Evolutionary conservation across 768 basidiomycete species (phyloP), one percentile per base, ranked within the genome.

Genomic region (Leucocoprinus sp.): DNA sequence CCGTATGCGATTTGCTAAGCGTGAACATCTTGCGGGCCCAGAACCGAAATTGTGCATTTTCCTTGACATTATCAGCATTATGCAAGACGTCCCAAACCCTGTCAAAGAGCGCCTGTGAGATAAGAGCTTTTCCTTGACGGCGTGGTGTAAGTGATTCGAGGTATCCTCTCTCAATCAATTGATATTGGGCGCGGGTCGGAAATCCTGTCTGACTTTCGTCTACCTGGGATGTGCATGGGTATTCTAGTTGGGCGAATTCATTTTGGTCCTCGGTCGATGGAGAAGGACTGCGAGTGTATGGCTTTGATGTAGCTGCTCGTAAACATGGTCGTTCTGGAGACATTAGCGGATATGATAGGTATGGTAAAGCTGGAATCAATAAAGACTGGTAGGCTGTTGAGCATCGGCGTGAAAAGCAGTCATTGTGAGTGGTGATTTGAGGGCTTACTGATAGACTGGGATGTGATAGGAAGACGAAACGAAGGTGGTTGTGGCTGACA

Each of bases 11-110:
- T 35, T 64, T 64, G 52, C 70, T 68, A 5, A 82, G 54, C 35
- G 61, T 66, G 58, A 90, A 90, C 80, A 83, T 88, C 68, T 84
- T 85, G 55, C 84, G 79, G 9, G 79, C 85, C 86, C 86, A 89
- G 62, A 80, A 86, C 33, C 84, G 74, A 60, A 88, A 89, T 56
- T 87, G 84, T 1, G 84, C 73, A 2, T 75, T 80, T 49, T 69
- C 66, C 18, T 66, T 66, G 15, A 55, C 56, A 21, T 66, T 60
- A 1, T 71, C 67, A 5, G 78, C 76, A 44, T 73, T 63, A 28
- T 74, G 69, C 19, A 89, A 66, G 17, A 83, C 78, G 52, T 77
- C 73, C 74, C 82, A 81, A 60, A 88, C 80, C 36, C 77, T 66
- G 64, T 82, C 80, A 57, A 86, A 86, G 69, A 82, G 69, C 24